Evolutionary conservation across 306 rosid genomes (phyloP).

Genomic region (Cucumis melo): DNA sequence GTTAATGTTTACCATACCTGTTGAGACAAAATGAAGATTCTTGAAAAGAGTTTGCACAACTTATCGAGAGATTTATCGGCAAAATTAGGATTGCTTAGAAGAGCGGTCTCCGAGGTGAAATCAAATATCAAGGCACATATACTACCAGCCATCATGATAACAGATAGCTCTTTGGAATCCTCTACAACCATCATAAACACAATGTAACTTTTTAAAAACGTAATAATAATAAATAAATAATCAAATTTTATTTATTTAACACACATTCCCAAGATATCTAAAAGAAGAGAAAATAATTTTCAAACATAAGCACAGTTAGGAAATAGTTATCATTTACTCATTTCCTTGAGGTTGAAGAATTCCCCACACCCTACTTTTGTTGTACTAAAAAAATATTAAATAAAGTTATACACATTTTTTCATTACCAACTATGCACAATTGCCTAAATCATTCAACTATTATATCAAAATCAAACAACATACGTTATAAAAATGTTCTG

Average conservation of each 20-base stretch:
- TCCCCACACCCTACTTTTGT: too few relatives aligned
- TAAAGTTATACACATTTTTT: too few relatives aligned
- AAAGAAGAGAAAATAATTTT: background rate
- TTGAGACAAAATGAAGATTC: constrained; percentile 37
- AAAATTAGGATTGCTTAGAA: constrained; percentile 39
- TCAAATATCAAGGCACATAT: constrained; percentile 68
- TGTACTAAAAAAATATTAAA: too few relatives aligned
- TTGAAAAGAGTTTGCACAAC: constrained; percentile 51
- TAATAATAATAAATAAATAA: too few relatives aligned
- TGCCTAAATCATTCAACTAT: too few relatives aligned
- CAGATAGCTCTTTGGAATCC: constrained; percentile 35
- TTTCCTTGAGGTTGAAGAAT: too few relatives aligned
- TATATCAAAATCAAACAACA: too few relatives aligned
- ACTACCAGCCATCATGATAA: constrained; percentile 66
- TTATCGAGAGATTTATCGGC: constrained; percentile 26
- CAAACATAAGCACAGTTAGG: too few relatives aligned
- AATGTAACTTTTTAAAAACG: background rate
- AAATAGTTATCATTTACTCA: too few relatives aligned
- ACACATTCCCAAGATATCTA: background rate
- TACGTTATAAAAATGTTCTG: background rate
- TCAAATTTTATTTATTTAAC: too few relatives aligned
- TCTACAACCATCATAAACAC: constrained; percentile 31
- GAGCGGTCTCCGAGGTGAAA: constrained; percentile 61
- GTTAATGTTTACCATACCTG: constrained; percentile 35
- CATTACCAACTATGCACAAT: too few relatives aligned